phyloP scores from a whole-genome alignment of 2,329 filamentous ascomycete species.

The Diplodia scrobiculata region DNA sequence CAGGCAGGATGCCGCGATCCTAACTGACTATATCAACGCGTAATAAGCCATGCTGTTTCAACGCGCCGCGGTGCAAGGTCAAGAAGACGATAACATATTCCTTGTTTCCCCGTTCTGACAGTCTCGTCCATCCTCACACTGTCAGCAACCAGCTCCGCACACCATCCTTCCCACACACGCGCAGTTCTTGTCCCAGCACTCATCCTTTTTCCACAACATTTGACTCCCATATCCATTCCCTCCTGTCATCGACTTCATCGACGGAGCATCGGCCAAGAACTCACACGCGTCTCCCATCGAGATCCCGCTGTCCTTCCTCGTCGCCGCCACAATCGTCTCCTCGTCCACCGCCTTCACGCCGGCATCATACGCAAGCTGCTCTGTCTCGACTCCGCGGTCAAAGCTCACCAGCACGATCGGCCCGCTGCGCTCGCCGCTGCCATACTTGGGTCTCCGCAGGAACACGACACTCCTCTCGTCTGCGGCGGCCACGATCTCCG shows the following conservation, averaged over 20 bases:
- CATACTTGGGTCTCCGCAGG: slow-evolving; percentile 38
- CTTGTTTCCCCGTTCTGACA: background rate
- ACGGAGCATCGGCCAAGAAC: background rate
- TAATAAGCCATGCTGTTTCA: background rate
- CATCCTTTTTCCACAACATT: slow-evolving; percentile 15
- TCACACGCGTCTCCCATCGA: background rate
- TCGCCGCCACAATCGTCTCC: slow-evolving; percentile 37
- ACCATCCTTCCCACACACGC: slow-evolving; percentile 2
- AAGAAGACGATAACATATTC: background rate
- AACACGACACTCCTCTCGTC: slow-evolving; percentile 43
- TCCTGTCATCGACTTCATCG: background rate
- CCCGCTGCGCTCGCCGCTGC: slow-evolving; percentile 34
- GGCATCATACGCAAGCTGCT: slow-evolving; percentile 7
- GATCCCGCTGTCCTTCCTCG: slow-evolving; percentile 23
- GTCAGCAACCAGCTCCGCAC: background rate
- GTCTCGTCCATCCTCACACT: background rate
- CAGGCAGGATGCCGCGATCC: background rate
- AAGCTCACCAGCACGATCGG: slow-evolving; percentile 43
- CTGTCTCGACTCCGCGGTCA: slow-evolving; percentile 26
- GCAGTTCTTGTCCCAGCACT: background rate
- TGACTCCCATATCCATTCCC: background rate
- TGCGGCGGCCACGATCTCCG: slow-evolving; percentile 37
- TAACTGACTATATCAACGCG: background rate
- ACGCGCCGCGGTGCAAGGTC: background rate
- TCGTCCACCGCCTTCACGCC: slow-evolving; percentile 35